A percentile compares a stretch with the other conserved stretches of the same genome.
Evolutionary conservation across 306 rosid species (phyloP).

Genomic region (Betula pendula): DNA sequence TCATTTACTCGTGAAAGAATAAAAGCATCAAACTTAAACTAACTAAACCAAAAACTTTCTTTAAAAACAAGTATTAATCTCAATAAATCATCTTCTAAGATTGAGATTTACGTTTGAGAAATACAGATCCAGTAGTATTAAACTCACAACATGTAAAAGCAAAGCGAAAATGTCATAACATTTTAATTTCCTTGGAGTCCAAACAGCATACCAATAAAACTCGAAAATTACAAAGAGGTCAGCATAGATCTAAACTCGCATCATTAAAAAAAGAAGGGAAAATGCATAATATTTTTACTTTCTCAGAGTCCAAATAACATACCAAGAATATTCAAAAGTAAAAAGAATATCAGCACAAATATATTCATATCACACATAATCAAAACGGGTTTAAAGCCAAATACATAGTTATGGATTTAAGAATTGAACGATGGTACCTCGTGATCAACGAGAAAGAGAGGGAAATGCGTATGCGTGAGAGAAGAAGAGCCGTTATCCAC

Average conservation of each 20-base stretch:
- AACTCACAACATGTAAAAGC: not conserved
- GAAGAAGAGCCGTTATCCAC: slow-evolving; percentile 1
- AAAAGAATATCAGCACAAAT: not conserved
- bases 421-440: slow-evolving; percentile 25
- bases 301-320: not conserved
- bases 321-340: not conserved
- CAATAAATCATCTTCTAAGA: too few species aligned
- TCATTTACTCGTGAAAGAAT: too few species aligned
- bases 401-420: not conserved
- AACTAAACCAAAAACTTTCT: not conserved
- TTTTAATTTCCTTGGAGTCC: not conserved
- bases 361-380: too few species aligned
- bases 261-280: not conserved
- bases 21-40: not conserved
- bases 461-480: not conserved
- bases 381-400: too few species aligned
- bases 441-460: not conserved
- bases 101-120: not conserved
- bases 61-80: not conserved
- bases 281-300: not conserved
- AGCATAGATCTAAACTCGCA: not conserved
- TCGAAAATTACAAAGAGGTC: not conserved
- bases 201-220: not conserved
- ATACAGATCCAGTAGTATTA: not conserved
- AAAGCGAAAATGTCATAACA: not conserved